Base-by-base conservation (phyloP, 129 eudicot genomes). In the Flaveria sonorensis region DNA sequence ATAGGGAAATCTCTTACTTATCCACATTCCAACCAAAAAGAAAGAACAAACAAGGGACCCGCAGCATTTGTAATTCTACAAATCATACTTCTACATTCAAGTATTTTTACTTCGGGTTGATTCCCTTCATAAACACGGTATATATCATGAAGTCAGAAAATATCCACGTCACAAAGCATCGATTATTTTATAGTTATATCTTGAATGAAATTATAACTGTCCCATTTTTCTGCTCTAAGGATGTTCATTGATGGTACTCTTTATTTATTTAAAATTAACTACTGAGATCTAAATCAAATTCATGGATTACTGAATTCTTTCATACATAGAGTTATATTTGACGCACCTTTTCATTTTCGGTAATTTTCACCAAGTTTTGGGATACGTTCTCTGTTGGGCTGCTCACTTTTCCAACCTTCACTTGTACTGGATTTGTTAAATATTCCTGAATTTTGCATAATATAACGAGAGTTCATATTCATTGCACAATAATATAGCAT, bases 351-450 rank as follows among this genome's bases (percentile, higher is more conserved):
- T 91, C 97, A 79, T 62, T 88, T 76, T 91, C 97, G 12, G 88
- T 79, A 73, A 91, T 87, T 80, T 91, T 91, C 90, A 85, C 97
- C 84, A 91, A 83, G 23, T 55, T 61, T 83, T 91, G 97, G 71
- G 91, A 83, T 16, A 91, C 97, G 53, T 88, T 91, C 73, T 89
- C 88, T 60, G 97, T 88, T 32, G 94, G 97, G 85, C 93, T 91
- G 63, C 97, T 91, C 74, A 91, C 94, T 80, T 88, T 91, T 72
- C 97, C 97, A 76, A 91, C 97, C 66, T 87, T 88, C 61, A 91
- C 88, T 82, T 85, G 94, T 62, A 91, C 97, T 8, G 97, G 97
- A 79, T 91, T 75, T 51, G 87, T 83, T 68, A 91, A 68, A 79
- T 91, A 88, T 66, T 91, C 97, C 97, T 88, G 79, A 23, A 79